Percentiles rank a stretch among this genome's conserved stretches.
Conservation (phyloP, 2,329 filamentous ascomycete species). For the Ascochyta rabiei region DNA sequence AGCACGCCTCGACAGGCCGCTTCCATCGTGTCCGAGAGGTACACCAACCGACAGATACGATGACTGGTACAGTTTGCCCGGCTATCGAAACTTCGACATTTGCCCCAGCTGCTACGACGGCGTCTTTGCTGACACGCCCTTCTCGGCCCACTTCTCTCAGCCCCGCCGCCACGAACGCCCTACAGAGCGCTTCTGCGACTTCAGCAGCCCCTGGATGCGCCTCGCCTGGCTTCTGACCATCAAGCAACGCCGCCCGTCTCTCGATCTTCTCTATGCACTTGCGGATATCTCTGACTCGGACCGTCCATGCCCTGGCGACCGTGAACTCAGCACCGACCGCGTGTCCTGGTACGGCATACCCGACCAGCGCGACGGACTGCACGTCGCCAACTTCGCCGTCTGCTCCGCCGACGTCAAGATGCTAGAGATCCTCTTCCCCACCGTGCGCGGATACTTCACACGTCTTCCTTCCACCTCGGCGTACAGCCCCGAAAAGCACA, state of each 20-base stretch:
- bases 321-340: conserved; percentile 52
- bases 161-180: conserved; percentile 64
- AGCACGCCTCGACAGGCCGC: conserved; percentile 29
- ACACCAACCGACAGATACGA: conserved; percentile 66
- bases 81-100: conserved; percentile 74
- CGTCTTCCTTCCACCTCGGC: conserved; percentile 37
- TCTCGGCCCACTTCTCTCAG: conserved; percentile 69
- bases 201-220: conserved; percentile 81
- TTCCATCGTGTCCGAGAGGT: conserved; percentile 70
- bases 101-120: conserved; percentile 79
- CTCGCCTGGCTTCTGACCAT: conserved; percentile 82
- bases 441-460: conserved; percentile 69
- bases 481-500: conserved; percentile 44
- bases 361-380: conserved; percentile 68
- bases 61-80: conserved; percentile 82
- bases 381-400: conserved; percentile 73
- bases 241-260: conserved; percentile 69
- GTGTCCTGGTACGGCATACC: conserved; percentile 78
- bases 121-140: conserved; percentile 72
- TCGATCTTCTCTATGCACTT: conserved; percentile 73
- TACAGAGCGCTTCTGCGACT: conserved; percentile 72
- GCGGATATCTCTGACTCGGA: conserved; percentile 65
- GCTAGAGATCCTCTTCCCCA: conserved; percentile 75
- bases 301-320: conserved; percentile 64
- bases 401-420: conserved; percentile 77